These are phyloP conservation scores for Trichoderma sp. DNA, from an alignment of 2,329 filamentous ascomycete genomes.

Conservation along the genomic window DNA sequence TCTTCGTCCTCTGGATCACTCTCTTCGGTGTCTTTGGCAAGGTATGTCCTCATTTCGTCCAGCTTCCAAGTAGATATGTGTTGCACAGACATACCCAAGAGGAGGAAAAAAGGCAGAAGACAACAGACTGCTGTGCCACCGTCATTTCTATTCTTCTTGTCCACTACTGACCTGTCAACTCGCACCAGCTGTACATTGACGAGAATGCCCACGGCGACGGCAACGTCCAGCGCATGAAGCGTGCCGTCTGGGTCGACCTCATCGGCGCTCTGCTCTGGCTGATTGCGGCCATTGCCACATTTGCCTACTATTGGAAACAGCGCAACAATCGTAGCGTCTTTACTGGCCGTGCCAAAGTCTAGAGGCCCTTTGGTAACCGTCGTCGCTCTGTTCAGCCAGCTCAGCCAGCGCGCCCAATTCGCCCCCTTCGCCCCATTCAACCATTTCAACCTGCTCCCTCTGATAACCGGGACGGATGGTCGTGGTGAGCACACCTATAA, in stretches of 20 bases:
- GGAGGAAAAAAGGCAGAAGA: background rate
- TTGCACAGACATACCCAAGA: background rate
- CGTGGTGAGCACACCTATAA: background rate
- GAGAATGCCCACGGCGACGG: constrained; percentile 64
- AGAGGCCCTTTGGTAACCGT: constrained; percentile 21
- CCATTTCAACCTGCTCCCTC: background rate
- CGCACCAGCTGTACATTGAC: constrained; percentile 65
- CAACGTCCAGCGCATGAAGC: constrained; percentile 75
- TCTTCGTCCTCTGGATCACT: constrained; percentile 78
- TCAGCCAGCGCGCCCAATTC: too few relatives aligned
- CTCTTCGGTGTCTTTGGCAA: constrained; percentile 83
- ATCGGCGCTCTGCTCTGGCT: constrained; percentile 77
- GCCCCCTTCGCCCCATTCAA: too few relatives aligned
- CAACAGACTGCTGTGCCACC: background rate
- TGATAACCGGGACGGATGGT: background rate
- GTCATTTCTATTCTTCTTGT: background rate
- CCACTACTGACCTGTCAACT: constrained; percentile 27
- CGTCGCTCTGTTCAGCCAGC: background rate
- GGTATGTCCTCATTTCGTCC: constrained; percentile 37
- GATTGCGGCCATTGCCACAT: constrained; percentile 57
- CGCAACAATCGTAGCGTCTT: constrained; percentile 56
- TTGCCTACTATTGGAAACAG: constrained; percentile 60
- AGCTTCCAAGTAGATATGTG: background rate
- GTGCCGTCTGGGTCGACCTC: constrained; percentile 82
- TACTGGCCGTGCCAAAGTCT: constrained; percentile 61